Percentiles rank a stretch among this genome's conserved stretches.
Evolutionary conservation across 768 basidiomycete genomes (phyloP).

Genomic region (Sarcodon aspratus): DNA sequence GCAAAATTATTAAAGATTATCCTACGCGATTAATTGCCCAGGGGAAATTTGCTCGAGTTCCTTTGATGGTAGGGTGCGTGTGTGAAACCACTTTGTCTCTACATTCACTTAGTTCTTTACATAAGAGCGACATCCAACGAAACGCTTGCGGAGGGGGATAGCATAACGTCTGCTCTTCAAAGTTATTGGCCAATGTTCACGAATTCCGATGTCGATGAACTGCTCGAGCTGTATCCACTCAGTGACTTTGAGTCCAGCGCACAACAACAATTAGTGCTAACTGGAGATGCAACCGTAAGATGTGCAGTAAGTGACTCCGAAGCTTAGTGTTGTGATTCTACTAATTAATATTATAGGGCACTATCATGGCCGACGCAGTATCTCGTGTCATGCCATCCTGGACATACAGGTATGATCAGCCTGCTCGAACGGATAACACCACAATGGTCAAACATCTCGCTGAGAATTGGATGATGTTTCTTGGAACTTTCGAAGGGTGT

Average conservation of each 20-base stretch:
- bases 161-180: constrained; percentile 24
- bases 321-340: background rate
- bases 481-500: constrained; percentile 48
- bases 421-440: too few species aligned
- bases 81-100: too few species aligned
- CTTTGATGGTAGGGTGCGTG: constrained; percentile 46
- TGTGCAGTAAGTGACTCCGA: constrained; percentile 36
- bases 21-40: constrained; percentile 34
- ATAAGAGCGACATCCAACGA: constrained; percentile 31
- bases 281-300: constrained; percentile 37
- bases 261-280: constrained; percentile 10
- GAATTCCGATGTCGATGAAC: constrained; percentile 23
- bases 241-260: too few species aligned
- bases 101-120: too few species aligned
- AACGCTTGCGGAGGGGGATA: constrained; percentile 31
- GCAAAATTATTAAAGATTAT: constrained; percentile 33
- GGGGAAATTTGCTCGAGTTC: constrained; percentile 37
- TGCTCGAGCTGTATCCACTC: constrained; percentile 10
- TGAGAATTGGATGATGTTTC: constrained; percentile 64
- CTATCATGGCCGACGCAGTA: constrained; percentile 29
- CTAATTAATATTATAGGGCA: constrained; percentile 18
- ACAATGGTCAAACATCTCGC: constrained; percentile 34
- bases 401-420: too few species aligned
- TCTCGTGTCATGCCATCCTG: too few species aligned
- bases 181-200: constrained; percentile 34